Evolutionary conservation across 495 filamentous ascomycete species (phyloP).

Genomic region (Chaetomidium leptoderma): DNA sequence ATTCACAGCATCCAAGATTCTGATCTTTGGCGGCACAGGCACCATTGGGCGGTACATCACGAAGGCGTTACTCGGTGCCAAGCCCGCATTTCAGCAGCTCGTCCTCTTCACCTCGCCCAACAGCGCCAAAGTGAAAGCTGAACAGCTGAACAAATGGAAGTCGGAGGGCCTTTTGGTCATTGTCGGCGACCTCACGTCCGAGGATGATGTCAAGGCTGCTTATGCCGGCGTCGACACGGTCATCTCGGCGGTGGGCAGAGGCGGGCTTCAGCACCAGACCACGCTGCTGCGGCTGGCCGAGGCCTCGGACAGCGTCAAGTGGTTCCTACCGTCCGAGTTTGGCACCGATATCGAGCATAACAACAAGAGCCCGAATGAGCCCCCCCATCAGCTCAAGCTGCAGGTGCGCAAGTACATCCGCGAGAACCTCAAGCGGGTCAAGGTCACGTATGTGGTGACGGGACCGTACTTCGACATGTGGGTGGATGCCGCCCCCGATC

Average conservation of each 20-base stretch:
- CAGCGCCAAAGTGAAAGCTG: slow-evolving; percentile 47
- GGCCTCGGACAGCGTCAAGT: slow-evolving; percentile 50
- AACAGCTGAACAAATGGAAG: slow-evolving; percentile 46
- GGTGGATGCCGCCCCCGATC: slow-evolving; percentile 39
- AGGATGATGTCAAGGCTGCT: slow-evolving; percentile 49
- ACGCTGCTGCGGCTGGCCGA: slow-evolving; percentile 56
- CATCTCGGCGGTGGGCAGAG: slow-evolving; percentile 60
- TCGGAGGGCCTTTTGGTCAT: slow-evolving; percentile 52
- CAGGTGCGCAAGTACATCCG: slow-evolving; percentile 56
- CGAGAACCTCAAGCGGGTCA: slow-evolving; percentile 48
- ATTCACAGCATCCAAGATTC: slow-evolving; percentile 47
- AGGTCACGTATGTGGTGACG: slow-evolving; percentile 64
- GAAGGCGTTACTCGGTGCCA: slow-evolving; percentile 51
- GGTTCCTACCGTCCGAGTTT: slow-evolving; percentile 70
- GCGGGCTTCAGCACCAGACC: slow-evolving; percentile 54
- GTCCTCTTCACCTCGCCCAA: slow-evolving; percentile 60
- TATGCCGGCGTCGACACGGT: slow-evolving; percentile 61
- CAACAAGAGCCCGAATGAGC: slow-evolving; percentile 52
- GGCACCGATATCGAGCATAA: slow-evolving; percentile 70
- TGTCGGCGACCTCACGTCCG: slow-evolving; percentile 54
- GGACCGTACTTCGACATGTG: slow-evolving; percentile 68
- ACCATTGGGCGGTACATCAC: slow-evolving; percentile 63
- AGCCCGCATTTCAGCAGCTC: slow-evolving; percentile 48
- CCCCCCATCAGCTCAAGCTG: slow-evolving; percentile 67
- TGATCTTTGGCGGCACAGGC: slow-evolving; percentile 69